These are phyloP conservation scores for Claviceps citrina DNA, from an alignment of 2,329 filamentous ascomycete species.

Conservation along the genomic window DNA sequence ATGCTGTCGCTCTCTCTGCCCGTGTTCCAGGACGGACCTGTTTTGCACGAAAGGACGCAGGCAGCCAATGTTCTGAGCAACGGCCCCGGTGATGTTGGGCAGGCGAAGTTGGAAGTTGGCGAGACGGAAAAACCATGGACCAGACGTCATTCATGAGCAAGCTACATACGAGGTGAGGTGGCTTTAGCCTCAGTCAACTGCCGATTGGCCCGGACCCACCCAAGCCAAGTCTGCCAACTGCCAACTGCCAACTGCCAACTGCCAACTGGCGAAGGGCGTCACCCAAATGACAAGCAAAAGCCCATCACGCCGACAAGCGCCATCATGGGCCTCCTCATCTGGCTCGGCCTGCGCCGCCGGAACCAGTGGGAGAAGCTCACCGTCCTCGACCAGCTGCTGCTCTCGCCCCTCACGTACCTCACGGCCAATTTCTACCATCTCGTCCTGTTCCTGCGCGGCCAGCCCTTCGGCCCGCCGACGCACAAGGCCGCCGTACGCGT, in stretches of 20 bases:
- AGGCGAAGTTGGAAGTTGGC: no score
- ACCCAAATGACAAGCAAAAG: not conserved
- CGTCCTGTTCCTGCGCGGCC: conserved; percentile 51
- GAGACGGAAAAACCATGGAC: no score
- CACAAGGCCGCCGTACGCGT: conserved; percentile 48
- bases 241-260: no score
- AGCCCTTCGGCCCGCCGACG: conserved; percentile 42
- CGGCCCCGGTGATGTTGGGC: no score
- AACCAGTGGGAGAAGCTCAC: conserved; percentile 34
- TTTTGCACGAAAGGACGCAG: not conserved
- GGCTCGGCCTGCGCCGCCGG: conserved; percentile 32
- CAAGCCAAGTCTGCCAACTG: no score
- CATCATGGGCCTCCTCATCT: conserved; percentile 29
- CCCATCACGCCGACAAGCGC: not conserved
- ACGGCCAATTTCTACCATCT: conserved; percentile 47
- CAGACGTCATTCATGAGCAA: no score
- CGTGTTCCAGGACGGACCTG: no score
- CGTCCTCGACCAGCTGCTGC: conserved; percentile 46
- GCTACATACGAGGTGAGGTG: no score
- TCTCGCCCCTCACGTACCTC: conserved; percentile 52
- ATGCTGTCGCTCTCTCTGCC: conserved; percentile 11
- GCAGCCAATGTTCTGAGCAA: no score
- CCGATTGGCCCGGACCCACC: no score
- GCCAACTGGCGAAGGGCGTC: no score
- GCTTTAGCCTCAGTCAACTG: no score